Evolutionary conservation across 805 yeast genomes (phyloP).

Genomic region (Crinitomyces ghanaensis): DNA sequence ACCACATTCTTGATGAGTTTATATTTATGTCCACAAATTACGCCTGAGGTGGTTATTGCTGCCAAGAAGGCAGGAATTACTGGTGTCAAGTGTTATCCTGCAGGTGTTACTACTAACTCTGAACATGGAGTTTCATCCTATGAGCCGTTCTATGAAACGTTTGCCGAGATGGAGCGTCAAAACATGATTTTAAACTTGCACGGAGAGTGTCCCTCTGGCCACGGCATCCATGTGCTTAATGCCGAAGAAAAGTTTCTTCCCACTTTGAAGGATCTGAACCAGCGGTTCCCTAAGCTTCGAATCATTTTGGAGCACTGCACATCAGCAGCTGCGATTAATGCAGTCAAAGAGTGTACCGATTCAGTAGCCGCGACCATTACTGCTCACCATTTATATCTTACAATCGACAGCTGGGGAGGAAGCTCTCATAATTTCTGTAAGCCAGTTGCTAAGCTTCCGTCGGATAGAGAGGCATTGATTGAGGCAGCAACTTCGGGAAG

Average conservation of each 20-base stretch:
- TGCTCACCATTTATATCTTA: slow-evolving; percentile 84
- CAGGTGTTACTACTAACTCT: slow-evolving; percentile 98
- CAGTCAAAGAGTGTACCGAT: slow-evolving; percentile 56
- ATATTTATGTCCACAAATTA: slow-evolving; percentile 63
- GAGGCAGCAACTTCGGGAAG: slow-evolving; percentile 86
- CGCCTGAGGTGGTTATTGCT: slow-evolving; percentile 72
- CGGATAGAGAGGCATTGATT: slow-evolving; percentile 68
- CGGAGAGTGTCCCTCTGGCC: slow-evolving; percentile 83
- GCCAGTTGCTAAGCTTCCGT: slow-evolving; percentile 92
- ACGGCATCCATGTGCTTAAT: slow-evolving; percentile 77
- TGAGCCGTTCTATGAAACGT: slow-evolving; percentile 76
- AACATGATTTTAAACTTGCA: slow-evolving; percentile 76
- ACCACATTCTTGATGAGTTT: slow-evolving; percentile 89
- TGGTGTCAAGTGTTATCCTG: slow-evolving; percentile 96
- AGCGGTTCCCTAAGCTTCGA: slow-evolving; percentile 73
- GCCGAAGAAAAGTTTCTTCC: slow-evolving; percentile 93
- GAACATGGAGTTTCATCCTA: slow-evolving; percentile 86
- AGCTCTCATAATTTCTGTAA: slow-evolving; percentile 91
- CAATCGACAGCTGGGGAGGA: slow-evolving; percentile 95
- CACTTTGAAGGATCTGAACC: slow-evolving; percentile 65
- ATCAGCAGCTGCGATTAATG: slow-evolving; percentile 74
- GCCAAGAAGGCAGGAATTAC: slow-evolving; percentile 63
- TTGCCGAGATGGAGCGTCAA: slow-evolving; percentile 75
- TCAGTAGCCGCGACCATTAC: slow-evolving; percentile 90
- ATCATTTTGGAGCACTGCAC: slow-evolving; percentile 94